Evolutionary conservation across 2,329 filamentous ascomycete genomes (phyloP).

Genomic region (Pezicula carpinea): DNA sequence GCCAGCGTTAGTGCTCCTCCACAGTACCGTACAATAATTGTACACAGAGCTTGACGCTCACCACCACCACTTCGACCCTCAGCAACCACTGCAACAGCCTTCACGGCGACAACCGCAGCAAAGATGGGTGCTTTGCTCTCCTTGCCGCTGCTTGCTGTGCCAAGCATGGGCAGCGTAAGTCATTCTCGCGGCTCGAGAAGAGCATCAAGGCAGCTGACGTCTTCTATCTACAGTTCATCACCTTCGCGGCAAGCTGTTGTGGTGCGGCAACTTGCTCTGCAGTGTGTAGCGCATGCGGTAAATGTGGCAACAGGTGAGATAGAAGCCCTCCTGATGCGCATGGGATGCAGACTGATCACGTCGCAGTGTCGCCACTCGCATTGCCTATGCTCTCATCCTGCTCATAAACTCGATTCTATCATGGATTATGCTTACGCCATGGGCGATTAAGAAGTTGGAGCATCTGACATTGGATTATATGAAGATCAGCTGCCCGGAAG

Average conservation of each 20-base stretch:
- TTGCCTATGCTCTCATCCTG: constrained; percentile 91
- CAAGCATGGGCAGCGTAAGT: constrained; percentile 79
- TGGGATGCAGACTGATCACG: constrained; percentile 8
- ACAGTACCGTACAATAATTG: too few species aligned
- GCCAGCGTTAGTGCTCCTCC: not conserved
- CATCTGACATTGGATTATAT: constrained; percentile 92
- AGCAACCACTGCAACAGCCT: not conserved
- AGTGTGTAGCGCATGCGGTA: constrained; percentile 91
- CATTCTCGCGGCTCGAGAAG: not conserved
- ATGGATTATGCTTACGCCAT: constrained; percentile 98
- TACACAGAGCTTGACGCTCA: not conserved
- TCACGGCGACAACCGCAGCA: not conserved
- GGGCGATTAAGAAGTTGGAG: constrained; percentile 95
- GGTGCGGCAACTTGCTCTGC: constrained; percentile 95
- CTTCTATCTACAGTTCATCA: constrained; percentile 58
- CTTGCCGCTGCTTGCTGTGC: constrained; percentile 81
- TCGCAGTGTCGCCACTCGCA: constrained; percentile 84
- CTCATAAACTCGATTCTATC: constrained; percentile 94
- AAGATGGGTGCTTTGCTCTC: constrained; percentile 89
- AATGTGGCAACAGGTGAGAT: constrained; percentile 85
- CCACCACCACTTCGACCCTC: too few species aligned
- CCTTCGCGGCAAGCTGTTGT: constrained; percentile 84
- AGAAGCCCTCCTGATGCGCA: not conserved
- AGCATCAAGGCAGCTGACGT: constrained; percentile 12
- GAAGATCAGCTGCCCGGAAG: constrained; percentile 86